Base-by-base conservation (phyloP, 352 stramenopile genomes). In the Phytophthora citricola region DNA sequence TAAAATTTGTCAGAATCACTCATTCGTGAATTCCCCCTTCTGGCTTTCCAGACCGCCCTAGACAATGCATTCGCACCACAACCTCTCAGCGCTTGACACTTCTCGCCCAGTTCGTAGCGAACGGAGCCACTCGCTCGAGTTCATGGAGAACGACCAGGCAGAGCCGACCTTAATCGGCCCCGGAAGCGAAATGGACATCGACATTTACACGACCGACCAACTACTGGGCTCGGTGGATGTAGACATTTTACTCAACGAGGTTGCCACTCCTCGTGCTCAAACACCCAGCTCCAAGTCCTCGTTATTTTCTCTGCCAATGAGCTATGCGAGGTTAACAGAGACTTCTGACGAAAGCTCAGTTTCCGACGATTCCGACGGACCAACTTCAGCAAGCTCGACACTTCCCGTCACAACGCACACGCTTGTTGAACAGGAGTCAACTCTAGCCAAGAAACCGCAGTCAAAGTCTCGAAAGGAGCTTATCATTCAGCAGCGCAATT, bases 381-480 rank as follows among this genome's bases (percentile, higher is more conserved):
- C 12, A 9, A 24, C 34, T 3, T 34, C 45, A 38, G 15, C 22
- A 17, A 49, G 5, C 29, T 26, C 17, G 11, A 17, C 5, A 3
- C 15, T 45, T 7, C 48, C 32, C 5, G 44, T 22, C n/a, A 49
- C 22, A 26, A 38, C 32, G 2, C 41, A 36, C 0, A 40, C 17
- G 20, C 38, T 3, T 15, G 38, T 43, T 11, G 46, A 43, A 14
- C 34, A 31, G 7, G 5, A 31, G 1, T 22, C 43, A 49, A 26
- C 1, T 24, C 11, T 12, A 17, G 3, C 12, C 36, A 8, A 20
- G 26, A 51, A 51, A 10, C 45, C 5, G 5, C 17, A 12, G 10
- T 47, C 38, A 11, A 46, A 52, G 9, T 48, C 61, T 39, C 52
- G 38, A 2, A 69, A 69, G 34, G 52, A 58, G 8, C n/a, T 58